Evolutionary conservation across 164 flowering plant species (phyloP).

Genomic region (Stephania yunnanensis): DNA sequence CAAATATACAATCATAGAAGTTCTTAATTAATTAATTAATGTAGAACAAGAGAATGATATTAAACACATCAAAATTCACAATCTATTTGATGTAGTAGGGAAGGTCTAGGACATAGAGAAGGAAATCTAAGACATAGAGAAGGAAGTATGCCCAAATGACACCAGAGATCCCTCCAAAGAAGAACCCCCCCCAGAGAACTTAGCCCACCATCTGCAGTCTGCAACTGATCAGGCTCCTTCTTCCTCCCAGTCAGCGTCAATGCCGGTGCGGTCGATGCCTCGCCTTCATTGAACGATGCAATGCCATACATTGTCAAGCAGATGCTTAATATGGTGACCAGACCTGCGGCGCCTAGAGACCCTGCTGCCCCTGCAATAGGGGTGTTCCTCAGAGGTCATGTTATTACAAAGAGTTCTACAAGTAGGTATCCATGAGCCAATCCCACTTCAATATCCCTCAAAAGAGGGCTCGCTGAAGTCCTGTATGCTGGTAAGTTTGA

Average conservation of each 20-base stretch:
- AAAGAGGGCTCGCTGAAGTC: constrained; percentile 89
- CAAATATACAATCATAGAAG: constrained; percentile 6
- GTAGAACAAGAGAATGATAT: constrained; percentile 24
- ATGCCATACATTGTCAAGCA: constrained; percentile 82
- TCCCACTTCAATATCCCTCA: constrained; percentile 85
- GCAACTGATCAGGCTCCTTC: constrained; percentile 79
- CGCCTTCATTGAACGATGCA: constrained; percentile 68
- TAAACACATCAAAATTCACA: background rate
- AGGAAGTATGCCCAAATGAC: constrained; percentile 92
- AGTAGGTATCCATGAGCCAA: constrained; percentile 84
- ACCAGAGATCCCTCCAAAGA: constrained; percentile 95
- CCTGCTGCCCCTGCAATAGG: constrained; percentile 67
- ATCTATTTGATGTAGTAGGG: constrained; percentile 66
- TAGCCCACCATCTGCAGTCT: constrained; percentile 76
- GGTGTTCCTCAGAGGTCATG: constrained; percentile 92
- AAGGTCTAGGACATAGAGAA: constrained; percentile 72
- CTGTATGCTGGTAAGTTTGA: constrained; percentile 95
- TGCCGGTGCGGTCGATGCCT: constrained; percentile 60
- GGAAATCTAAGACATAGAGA: too few species aligned
- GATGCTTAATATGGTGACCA: constrained; percentile 69
- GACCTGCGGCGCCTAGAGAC: constrained; percentile 79
- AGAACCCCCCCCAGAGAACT: constrained; percentile 97
- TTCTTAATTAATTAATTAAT: background rate
- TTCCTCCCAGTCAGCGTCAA: constrained; percentile 87
- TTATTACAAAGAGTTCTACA: constrained; percentile 84